Percentiles rank a stretch among this genome's conserved stretches.
Evolutionary conservation across 495 filamentous ascomycete species (phyloP).

Genomic region (Neurospora sp.): DNA sequence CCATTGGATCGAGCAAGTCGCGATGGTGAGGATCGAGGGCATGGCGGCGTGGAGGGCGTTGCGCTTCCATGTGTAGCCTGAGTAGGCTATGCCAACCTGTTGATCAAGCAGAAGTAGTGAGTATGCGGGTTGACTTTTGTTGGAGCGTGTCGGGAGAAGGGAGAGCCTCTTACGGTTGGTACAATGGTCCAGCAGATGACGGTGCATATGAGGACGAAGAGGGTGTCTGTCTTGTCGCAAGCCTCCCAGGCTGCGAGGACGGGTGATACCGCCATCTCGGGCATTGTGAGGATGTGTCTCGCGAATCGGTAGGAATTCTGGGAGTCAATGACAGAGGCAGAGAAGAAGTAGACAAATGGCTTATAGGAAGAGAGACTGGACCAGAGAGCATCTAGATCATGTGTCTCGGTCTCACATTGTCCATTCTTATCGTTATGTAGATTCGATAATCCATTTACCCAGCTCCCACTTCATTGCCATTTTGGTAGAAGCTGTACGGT

Average conservation of each 20-base stretch:
- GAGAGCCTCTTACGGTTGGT: conserved; percentile 10
- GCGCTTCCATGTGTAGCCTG: conserved; percentile 18
- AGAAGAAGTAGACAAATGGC: not conserved
- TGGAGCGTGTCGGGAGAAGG: not conserved
- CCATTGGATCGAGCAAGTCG: conserved; percentile 21
- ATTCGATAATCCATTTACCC: not conserved
- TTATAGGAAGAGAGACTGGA: not conserved
- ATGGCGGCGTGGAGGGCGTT: conserved; percentile 17
- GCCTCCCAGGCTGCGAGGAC: conserved; percentile 16
- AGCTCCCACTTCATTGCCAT: not conserved
- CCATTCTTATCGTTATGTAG: not conserved
- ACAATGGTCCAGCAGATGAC: conserved; percentile 23
- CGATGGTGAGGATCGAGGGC: conserved; percentile 16
- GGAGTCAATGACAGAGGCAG: not conserved
- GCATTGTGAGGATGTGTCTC: not conserved
- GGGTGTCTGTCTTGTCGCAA: conserved; percentile 20
- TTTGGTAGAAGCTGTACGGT: not conserved
- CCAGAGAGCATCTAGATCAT: not conserved
- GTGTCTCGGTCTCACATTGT: not conserved
- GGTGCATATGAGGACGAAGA: conserved; percentile 21
- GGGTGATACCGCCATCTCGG: conserved; percentile 9
- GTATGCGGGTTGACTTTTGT: not conserved
- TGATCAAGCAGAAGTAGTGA: not conserved
- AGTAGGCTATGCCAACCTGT: conserved; percentile 21
- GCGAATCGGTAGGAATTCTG: not conserved